Conservation (phyloP, 768 basidiomycete species). For the Boletus fagicola region DNA sequence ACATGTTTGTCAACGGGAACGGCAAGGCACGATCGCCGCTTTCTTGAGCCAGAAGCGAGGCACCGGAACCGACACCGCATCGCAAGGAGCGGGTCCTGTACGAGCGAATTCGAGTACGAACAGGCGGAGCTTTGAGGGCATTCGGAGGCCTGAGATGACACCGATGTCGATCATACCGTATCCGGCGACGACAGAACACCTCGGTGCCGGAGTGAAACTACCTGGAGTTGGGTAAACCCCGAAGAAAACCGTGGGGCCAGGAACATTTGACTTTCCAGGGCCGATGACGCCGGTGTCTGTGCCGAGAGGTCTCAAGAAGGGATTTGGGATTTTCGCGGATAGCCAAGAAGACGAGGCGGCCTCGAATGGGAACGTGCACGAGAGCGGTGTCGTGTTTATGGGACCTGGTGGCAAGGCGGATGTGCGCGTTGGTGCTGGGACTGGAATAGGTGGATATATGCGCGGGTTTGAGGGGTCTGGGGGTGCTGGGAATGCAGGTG, state of each 20-base stretch:
- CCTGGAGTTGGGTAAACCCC: constrained; percentile 18
- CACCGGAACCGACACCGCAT: neutral
- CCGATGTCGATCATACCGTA: constrained; percentile 28
- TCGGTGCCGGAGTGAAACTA: constrained; percentile 2
- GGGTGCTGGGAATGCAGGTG: neutral
- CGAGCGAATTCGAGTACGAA: neutral
- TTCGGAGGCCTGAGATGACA: constrained; percentile 20
- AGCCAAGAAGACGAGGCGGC: constrained; percentile 5
- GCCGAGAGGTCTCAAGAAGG: constrained; percentile 15
- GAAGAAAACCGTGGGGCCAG: constrained; percentile 10
- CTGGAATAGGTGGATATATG: constrained; percentile 26
- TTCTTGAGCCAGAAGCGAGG: constrained; percentile 22
- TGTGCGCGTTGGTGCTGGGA: neutral
- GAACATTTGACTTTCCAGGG: constrained; percentile 12
- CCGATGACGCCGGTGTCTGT: constrained; percentile 22
- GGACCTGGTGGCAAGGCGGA: constrained; percentile 5
- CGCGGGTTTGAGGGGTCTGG: constrained; percentile 13
- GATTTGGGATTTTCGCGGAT: constrained; percentile 1
- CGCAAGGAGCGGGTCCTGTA: constrained; percentile 2
- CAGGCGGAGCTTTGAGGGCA: constrained; percentile 26
- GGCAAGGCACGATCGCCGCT: constrained; percentile 23
- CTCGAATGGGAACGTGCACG: neutral
- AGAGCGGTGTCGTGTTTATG: neutral
- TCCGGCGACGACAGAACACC: constrained; percentile 8
- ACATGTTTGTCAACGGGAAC: constrained; percentile 4